Evolutionary conservation across 805 yeast genomes (phyloP), one percentile per base, ranked within the genome.

Genomic region (Scheffersomyces amazonensis): DNA sequence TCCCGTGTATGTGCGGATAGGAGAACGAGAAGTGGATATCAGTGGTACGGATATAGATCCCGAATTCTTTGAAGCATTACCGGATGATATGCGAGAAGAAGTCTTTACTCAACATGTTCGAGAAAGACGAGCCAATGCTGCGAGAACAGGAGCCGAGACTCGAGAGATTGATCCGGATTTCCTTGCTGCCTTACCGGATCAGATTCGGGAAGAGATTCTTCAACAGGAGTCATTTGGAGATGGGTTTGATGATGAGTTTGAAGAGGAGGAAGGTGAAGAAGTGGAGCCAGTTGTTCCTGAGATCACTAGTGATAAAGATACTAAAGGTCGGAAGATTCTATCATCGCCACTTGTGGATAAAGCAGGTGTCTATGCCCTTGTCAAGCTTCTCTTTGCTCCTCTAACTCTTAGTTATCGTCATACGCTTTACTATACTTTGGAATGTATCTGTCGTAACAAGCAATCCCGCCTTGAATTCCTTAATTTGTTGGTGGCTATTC

Each of bases 31-130:
- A 35, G 89, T 90, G 24, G 95, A 90, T 54, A 85, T 90, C 25
- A 76, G 90, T 29, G 95, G 93, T 0, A 81, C 96, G 2, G 96
- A 87, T 38, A 87, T 90, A 41, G 97, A 90, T 61, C 95, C 96
- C 0, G 91, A 86, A 48, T 90, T 88, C 56, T 69, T 90, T 43
- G 84, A 83, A 50, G 96, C 96, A 0, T 70, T 90, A 25, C 97
- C 97, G 0, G 96, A 87, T 31, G 93, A 87, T 37, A 85, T 90
- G 86, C 70, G 96, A 35, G 95, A 88, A 45, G 96, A 90, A 53
- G 97, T 89, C 0, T 81, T 87, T 53, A 78, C 90, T 0, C 91
- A 88, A 45, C 96, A 89, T 52, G 67, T 88, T 5, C 67, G 89
- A 30, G 93, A 87, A 48, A 69, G 90, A 41, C 70, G 93, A 42